A percentile compares a stretch with the other conserved stretches of the same genome.
Conservation (phyloP, 1,284 basidiomycete genomes). For the Ustilago loliicola region DNA sequence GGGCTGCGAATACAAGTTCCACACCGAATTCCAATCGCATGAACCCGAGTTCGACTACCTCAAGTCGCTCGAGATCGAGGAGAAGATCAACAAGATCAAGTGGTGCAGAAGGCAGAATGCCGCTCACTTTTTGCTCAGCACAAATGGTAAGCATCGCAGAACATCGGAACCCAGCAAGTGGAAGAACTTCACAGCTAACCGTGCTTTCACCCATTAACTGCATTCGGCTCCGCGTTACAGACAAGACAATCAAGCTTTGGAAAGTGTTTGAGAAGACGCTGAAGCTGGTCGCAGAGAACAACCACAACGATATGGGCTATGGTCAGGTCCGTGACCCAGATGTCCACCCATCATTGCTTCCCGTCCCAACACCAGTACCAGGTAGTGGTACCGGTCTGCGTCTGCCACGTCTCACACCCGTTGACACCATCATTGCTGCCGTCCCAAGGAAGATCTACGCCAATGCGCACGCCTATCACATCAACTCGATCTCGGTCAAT, state of each 20-base stretch:
- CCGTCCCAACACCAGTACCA: slow-evolving; percentile 50
- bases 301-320: slow-evolving; percentile 77
- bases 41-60: slow-evolving; percentile 99
- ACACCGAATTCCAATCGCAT: slow-evolving; percentile 99
- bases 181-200: slow-evolving; percentile 1
- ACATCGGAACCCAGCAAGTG: slow-evolving; percentile 11
- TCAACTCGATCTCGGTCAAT: slow-evolving; percentile 99
- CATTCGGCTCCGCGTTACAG: slow-evolving; percentile 76
- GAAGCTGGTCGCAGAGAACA: slow-evolving; percentile 96
- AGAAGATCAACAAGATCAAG: slow-evolving; percentile 99
- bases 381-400: slow-evolving; percentile 62
- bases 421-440: slow-evolving; percentile 98
- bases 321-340: slow-evolving; percentile 47
- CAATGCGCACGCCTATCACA: slow-evolving; percentile 99
- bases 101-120: slow-evolving; percentile 99
- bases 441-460: slow-evolving; percentile 99
- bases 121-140: slow-evolving; percentile 96
- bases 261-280: slow-evolving; percentile 99
- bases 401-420: slow-evolving; percentile 78
- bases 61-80: slow-evolving; percentile 99
- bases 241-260: slow-evolving; percentile 99
- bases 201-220: not conserved
- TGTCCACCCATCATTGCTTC: slow-evolving; percentile 57
- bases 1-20: slow-evolving; percentile 99
- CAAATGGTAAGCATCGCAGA: slow-evolving; percentile 75